Conservation (phyloP, 805 yeast genomes). For the Dipodascus albidus region DNA sequence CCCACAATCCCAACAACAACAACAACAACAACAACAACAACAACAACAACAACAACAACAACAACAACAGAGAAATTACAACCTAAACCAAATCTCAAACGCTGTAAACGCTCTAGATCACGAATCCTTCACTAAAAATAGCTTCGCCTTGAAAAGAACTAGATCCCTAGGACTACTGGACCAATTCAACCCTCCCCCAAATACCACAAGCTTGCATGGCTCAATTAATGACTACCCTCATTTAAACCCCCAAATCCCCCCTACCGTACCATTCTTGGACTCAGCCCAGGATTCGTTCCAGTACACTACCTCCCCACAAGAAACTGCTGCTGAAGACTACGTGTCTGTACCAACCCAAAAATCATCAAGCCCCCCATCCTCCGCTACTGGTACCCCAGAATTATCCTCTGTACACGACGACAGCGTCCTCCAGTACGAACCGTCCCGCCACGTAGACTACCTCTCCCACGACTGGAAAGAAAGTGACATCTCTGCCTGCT, state of each 20-base stretch:
- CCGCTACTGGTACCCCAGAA: slow-evolving; percentile 17
- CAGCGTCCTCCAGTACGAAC: slow-evolving; percentile 65
- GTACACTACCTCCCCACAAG: neutral
- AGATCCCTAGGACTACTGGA: slow-evolving; percentile 58
- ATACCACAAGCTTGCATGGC: no score
- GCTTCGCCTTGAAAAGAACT: slow-evolving; percentile 70
- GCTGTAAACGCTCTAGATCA: slow-evolving; percentile 62
- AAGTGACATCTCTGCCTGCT: slow-evolving; percentile 80
- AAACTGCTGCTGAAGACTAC: neutral
- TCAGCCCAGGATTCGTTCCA: neutral
- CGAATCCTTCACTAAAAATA: slow-evolving; percentile 54
- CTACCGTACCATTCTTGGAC: neutral
- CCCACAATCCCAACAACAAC: no score
- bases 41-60: no score
- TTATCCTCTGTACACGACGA: slow-evolving; percentile 41
- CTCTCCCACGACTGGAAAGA: slow-evolving; percentile 95
- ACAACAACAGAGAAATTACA: slow-evolving; percentile 9
- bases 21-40: no score
- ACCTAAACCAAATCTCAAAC: slow-evolving; percentile 27
- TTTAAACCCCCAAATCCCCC: neutral
- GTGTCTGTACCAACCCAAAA: neutral
- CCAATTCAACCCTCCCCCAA: neutral
- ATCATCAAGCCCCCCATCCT: slow-evolving; percentile 7
- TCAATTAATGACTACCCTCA: neutral
- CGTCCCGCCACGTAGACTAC: slow-evolving; percentile 88